Base-by-base conservation (phyloP, 192 early-diverging fungal species). In the Obelidium mucronatum region DNA sequence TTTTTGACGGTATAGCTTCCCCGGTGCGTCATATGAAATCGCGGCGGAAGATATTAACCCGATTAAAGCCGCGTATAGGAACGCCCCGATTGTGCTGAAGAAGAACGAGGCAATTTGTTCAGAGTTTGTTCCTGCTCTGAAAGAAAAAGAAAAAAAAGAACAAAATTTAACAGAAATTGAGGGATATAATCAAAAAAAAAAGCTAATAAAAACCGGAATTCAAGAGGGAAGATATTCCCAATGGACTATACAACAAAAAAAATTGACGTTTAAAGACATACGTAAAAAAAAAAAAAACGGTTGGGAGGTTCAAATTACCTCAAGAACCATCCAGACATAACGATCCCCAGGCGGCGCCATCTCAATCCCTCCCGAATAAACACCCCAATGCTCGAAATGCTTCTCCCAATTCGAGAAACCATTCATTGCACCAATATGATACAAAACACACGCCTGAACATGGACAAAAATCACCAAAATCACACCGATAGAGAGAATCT, bases 401-500 rank as follows among this genome's bases (percentile, higher is more conserved):
- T 5, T 11, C n/a, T 58, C 31, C 53, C 69, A 72, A 26, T 8
- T 22, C 40, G 40, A 33, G 34, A 68, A 68, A 52, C 30, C 42
- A 44, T 52, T 26, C 19, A 6, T 11, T n/a, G 48, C 69, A 17
- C 76, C 76, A 72, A 69, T 13, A 19, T 22, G 73, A 33, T 56
- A 78, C 1, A 54, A 8, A 13, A 69, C 28, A 53, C 79, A 80
- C 19, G 69, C 79, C 40, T 80, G 76, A n/a, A 79, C 19, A 59
- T 80, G 79, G 2, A 80, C 6, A 37, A 68, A 78, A 13, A 78
- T 26, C 8, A 78, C 15, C 17, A 80, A 17, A 13, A 60, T 51
- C 6, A 48, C 19, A 0, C 66, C 28, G 24, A 77, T 35, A 13
- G 63, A 17, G 31, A 77, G 19, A 28, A 77, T 66, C 0, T 56